These are phyloP conservation scores for Neoboletus brunneissimus DNA, from an alignment of 768 basidiomycete genomes.

Conservation along the genomic window DNA sequence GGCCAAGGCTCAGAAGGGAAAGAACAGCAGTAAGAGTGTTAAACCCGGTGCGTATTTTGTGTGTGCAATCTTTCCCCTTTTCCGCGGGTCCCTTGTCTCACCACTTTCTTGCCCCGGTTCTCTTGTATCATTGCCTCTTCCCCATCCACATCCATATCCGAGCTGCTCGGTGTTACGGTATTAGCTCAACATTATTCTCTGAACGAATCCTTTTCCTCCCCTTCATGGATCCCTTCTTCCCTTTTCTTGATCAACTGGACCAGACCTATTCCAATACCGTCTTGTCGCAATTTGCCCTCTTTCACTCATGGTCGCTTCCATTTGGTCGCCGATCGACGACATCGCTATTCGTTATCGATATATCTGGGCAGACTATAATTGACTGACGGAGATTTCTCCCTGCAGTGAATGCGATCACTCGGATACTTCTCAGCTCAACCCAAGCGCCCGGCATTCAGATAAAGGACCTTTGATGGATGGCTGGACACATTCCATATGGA, in stretches of 20 bases:
- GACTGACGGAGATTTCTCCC: slow-evolving; percentile 8
- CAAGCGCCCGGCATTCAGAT: slow-evolving; percentile 90
- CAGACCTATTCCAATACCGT: not conserved
- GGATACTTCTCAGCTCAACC: slow-evolving; percentile 79
- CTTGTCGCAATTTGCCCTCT: slow-evolving; percentile 3
- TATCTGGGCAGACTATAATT: slow-evolving; percentile 1
- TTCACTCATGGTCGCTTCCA: not conserved
- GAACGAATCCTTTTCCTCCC: not conserved
- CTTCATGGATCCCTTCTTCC: not conserved
- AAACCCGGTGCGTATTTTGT: slow-evolving; percentile 42
- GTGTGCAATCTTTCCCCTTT: not conserved
- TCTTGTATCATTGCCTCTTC: not conserved
- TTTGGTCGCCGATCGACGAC: slow-evolving; percentile 14
- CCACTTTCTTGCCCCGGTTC: not conserved
- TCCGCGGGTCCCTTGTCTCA: not conserved
- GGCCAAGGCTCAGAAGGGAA: slow-evolving; percentile 42
- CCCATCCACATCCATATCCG: not conserved
- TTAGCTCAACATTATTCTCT: not conserved
- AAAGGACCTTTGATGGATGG: slow-evolving; percentile 56
- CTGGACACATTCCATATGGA: not conserved
- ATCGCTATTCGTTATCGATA: slow-evolving; percentile 1
- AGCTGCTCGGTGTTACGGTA: not conserved
- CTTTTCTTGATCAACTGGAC: slow-evolving; percentile 1
- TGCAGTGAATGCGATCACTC: slow-evolving; percentile 71
- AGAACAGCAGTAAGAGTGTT: slow-evolving; percentile 35